phyloP scores from a whole-genome alignment of 441 rosid genomes.

The Adansonia gregorii region DNA sequence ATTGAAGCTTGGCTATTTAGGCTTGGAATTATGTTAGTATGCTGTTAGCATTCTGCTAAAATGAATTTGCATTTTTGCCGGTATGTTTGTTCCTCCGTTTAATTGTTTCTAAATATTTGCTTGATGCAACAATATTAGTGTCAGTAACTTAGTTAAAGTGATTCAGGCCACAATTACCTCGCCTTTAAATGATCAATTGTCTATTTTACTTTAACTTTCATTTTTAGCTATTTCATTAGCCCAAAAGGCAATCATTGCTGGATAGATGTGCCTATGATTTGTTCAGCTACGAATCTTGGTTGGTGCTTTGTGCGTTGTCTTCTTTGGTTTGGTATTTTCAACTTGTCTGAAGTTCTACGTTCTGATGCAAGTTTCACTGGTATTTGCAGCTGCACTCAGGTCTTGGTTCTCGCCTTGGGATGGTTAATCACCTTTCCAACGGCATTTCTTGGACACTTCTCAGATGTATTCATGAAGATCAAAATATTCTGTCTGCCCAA shows the following conservation, averaged over 20 bases:
- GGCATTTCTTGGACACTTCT: conserved; percentile 86
- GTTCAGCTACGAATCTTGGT: conserved; percentile 1
- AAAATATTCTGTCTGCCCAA: conserved; percentile 74
- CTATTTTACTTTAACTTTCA: background rate
- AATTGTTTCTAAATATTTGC: background rate
- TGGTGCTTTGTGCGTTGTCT: background rate
- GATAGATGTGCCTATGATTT: background rate
- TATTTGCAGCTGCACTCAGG: conserved; percentile 68
- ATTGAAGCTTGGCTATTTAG: background rate
- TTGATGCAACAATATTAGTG: background rate
- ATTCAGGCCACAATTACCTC: background rate
- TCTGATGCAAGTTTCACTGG: conserved; percentile 31
- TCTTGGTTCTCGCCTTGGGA: conserved; percentile 81
- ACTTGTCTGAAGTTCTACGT: background rate
- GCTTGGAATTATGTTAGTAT: background rate
- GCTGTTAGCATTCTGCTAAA: background rate
- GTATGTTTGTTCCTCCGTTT: background rate
- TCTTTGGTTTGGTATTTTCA: background rate
- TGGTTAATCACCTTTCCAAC: conserved; percentile 52
- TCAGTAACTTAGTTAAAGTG: background rate
- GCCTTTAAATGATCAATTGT: background rate
- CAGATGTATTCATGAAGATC: conserved; percentile 86
- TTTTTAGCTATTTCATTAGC: background rate
- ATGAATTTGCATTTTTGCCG: background rate
- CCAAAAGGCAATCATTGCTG: background rate